Percentiles rank a stretch among this genome's conserved stretches.
These are phyloP conservation scores for Cladochytrium replicatum DNA, from an alignment of 192 early-diverging fungal genomes.

Conservation along the genomic window DNA sequence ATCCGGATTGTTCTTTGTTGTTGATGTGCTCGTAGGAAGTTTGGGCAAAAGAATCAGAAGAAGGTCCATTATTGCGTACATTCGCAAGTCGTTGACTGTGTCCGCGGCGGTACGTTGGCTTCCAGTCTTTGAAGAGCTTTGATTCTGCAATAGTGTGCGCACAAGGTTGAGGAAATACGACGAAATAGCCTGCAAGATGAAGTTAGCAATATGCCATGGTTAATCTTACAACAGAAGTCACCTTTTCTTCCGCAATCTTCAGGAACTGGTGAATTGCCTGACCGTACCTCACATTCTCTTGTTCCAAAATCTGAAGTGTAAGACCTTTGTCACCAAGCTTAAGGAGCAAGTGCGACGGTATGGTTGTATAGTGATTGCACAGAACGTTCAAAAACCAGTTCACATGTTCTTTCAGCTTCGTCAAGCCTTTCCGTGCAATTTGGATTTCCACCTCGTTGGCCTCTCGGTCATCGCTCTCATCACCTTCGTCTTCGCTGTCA, in stretches of 20 bases:
- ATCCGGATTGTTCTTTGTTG: slow-evolving; percentile 20
- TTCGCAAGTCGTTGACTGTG: slow-evolving; percentile 52
- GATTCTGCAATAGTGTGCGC: slow-evolving; percentile 30
- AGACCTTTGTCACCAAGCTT: slow-evolving; percentile 24
- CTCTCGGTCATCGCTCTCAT: slow-evolving; percentile 5
- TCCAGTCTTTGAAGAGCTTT: slow-evolving; percentile 32
- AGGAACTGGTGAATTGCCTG: slow-evolving; percentile 31
- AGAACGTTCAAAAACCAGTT: slow-evolving; percentile 35
- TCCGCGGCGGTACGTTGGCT: slow-evolving; percentile 44
- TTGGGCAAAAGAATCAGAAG: slow-evolving; percentile 61
- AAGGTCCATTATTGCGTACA: slow-evolving; percentile 85
- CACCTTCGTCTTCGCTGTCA: slow-evolving; percentile 7
- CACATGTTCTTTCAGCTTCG: slow-evolving; percentile 14
- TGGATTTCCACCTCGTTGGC: neutral
- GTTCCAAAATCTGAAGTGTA: slow-evolving; percentile 34
- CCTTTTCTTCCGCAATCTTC: slow-evolving; percentile 30
- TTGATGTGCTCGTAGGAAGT: no score
- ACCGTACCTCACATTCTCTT: slow-evolving; percentile 31
- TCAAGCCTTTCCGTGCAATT: slow-evolving; percentile 12
- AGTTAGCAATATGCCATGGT: neutral
- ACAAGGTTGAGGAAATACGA: slow-evolving; percentile 42
- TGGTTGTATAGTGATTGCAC: slow-evolving; percentile 42
- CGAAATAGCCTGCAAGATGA: slow-evolving; percentile 12
- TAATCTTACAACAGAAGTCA: neutral
- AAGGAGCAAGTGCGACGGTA: neutral